phyloP scores from a whole-genome alignment of 805 yeast genomes.

The Candida maltosa region DNA sequence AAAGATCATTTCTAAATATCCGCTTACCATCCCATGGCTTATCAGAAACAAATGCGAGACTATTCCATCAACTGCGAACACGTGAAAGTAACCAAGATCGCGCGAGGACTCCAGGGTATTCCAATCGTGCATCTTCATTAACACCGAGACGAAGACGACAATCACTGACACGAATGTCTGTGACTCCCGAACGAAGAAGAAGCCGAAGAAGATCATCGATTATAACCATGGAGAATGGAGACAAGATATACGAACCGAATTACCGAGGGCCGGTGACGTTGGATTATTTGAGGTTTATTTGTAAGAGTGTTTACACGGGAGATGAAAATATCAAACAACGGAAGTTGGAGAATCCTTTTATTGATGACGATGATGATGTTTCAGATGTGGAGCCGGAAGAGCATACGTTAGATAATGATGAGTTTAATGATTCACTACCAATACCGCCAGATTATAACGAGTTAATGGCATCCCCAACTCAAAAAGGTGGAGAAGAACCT shows the following conservation, averaged over 20 bases:
- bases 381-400: constrained; percentile 6
- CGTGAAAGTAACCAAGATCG: not conserved
- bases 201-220: constrained; percentile 26
- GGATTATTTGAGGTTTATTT: constrained; percentile 33
- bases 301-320: constrained; percentile 19
- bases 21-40: constrained; percentile 12
- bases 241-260: constrained; percentile 22
- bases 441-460: constrained; percentile 17
- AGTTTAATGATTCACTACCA: constrained; percentile 26
- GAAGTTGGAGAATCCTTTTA: not conserved
- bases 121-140: not conserved
- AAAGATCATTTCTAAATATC: not conserved
- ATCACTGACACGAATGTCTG: constrained; percentile 1
- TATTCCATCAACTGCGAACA: constrained; percentile 1
- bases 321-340: constrained; percentile 3
- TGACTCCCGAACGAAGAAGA: not conserved
- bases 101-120: not conserved
- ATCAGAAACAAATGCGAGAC: constrained; percentile 7
- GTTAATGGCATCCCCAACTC: constrained; percentile 2
- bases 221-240: constrained; percentile 18
- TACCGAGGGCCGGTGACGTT: constrained; percentile 36
- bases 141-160: not conserved
- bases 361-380: constrained; percentile 9
- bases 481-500: too few relatives aligned
- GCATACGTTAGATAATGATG: constrained; percentile 7